Conservation (phyloP, 1,284 basidiomycete genomes). For the Cryptococcus sp. region DNA sequence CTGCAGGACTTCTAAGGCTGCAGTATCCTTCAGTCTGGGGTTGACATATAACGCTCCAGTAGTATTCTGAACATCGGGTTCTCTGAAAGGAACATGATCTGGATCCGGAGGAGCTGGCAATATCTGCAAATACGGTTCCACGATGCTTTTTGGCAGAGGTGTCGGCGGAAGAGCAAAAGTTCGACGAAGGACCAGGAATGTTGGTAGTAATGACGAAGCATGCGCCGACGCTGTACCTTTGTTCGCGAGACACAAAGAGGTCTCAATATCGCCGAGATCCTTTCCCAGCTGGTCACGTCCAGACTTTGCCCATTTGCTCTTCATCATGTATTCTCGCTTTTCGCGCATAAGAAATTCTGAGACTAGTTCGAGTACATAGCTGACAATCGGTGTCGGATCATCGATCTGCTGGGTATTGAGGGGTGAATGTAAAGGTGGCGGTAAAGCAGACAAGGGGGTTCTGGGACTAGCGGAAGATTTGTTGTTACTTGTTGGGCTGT, state of each 20-base stretch:
- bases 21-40: slow-evolving; percentile 33
- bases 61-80: slow-evolving; percentile 41
- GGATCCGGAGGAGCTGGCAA: slow-evolving; percentile 40
- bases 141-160: slow-evolving; percentile 20
- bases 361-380: slow-evolving; percentile 40
- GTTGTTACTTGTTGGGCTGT: background rate
- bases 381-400: slow-evolving; percentile 25
- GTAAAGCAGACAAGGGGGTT: slow-evolving; percentile 10
- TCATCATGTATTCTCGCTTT: slow-evolving; percentile 47
- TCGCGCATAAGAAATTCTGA: slow-evolving; percentile 44
- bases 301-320: slow-evolving; percentile 42
- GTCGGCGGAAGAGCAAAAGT: slow-evolving; percentile 33
- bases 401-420: background rate
- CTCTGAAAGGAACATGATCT: slow-evolving; percentile 32
- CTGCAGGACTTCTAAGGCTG: slow-evolving; percentile 34
- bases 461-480: slow-evolving; percentile 7
- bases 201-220: slow-evolving; percentile 26
- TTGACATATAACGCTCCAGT: slow-evolving; percentile 45
- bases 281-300: slow-evolving; percentile 41
- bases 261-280: slow-evolving; percentile 46
- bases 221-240: slow-evolving; percentile 17
- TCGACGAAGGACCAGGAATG: slow-evolving; percentile 35
- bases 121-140: slow-evolving; percentile 35
- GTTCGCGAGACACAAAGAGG: slow-evolving; percentile 25
- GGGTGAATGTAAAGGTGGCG: slow-evolving; percentile 5